A percentile compares a stretch with the other conserved stretches of the same genome.
These are phyloP conservation scores for Xylariomycetidae sp. DNA, from an alignment of 2,329 filamentous ascomycete genomes.

Conservation along the genomic window DNA sequence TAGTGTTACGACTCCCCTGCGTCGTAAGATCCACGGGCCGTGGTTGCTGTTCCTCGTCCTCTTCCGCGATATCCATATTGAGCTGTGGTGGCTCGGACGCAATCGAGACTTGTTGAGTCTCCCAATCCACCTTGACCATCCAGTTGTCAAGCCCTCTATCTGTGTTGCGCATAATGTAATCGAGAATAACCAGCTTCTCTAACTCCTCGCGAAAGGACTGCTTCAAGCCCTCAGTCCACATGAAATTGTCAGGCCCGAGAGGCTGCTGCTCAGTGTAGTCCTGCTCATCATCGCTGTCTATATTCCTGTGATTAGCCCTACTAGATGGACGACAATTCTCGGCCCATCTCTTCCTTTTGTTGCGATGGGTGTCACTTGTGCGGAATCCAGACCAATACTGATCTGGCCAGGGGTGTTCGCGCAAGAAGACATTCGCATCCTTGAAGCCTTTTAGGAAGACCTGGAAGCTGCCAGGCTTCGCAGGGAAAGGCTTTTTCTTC, in stretches of 20 bases:
- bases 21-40: conserved; percentile 55
- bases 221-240: conserved; percentile 85
- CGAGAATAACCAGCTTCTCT: conserved; percentile 93
- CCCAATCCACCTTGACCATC: conserved; percentile 97
- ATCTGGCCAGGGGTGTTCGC: conserved; percentile 96
- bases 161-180: conserved; percentile 99
- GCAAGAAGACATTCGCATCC: conserved; percentile 91
- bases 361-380: conserved; percentile 60
- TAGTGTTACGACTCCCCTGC: conserved; percentile 32
- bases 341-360: conserved; percentile 70
- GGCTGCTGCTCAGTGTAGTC: conserved; percentile 29
- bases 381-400: conserved; percentile 71
- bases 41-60: conserved; percentile 47
- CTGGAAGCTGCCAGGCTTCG: conserved; percentile 94
- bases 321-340: conserved; percentile 70
- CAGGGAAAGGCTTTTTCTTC: conserved; percentile 79
- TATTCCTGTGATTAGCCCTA: conserved; percentile 30
- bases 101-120: conserved; percentile 77
- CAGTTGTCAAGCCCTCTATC: conserved; percentile 96
- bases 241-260: conserved; percentile 54
- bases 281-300: conserved; percentile 49
- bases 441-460: conserved; percentile 97
- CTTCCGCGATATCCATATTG: conserved; percentile 51
- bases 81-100: conserved; percentile 73
- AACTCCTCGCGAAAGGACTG: conserved; percentile 92